These are phyloP conservation scores for Boletus reticuloceps DNA, from an alignment of 768 basidiomycete genomes.

Conservation along the genomic window DNA sequence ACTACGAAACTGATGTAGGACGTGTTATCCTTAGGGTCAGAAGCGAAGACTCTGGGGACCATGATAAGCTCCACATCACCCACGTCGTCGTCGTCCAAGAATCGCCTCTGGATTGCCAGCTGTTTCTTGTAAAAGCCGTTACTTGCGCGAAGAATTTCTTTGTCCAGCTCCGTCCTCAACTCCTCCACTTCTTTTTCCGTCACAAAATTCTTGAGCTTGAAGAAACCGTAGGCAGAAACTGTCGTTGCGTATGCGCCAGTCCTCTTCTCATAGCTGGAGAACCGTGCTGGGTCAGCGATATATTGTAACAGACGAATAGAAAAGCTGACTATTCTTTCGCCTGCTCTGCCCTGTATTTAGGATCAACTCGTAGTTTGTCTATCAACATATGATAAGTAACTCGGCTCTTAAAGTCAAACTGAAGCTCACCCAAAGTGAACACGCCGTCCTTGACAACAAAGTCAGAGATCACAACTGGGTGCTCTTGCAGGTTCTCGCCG, in stretches of 20 bases:
- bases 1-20: slow-evolving; percentile 12
- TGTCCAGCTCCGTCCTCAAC: slow-evolving; percentile 10
- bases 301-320: not conserved
- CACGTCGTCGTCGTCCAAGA: not conserved
- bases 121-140: slow-evolving; percentile 12
- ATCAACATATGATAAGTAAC: not conserved
- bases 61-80: slow-evolving; percentile 19
- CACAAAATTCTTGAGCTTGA: slow-evolving; percentile 17
- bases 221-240: slow-evolving; percentile 14
- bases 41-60: slow-evolving; percentile 14
- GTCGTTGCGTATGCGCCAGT: slow-evolving; percentile 18
- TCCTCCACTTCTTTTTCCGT: slow-evolving; percentile 7
- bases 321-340: slow-evolving; percentile 15
- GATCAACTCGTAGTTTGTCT: slow-evolving; percentile 14
- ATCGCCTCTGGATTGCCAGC: slow-evolving; percentile 10
- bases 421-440: slow-evolving; percentile 12
- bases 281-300: not conserved
- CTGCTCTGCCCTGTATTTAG: slow-evolving; percentile 7
- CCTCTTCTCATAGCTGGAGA: slow-evolving; percentile 5
- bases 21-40: slow-evolving; percentile 2
- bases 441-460: slow-evolving; percentile 12
- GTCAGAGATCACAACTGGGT: slow-evolving; percentile 8
- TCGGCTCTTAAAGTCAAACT: not conserved
- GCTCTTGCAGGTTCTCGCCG: slow-evolving; percentile 21
- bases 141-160: slow-evolving; percentile 1